Conservation (phyloP, 441 rosid genomes). For the Geranium incanum region DNA sequence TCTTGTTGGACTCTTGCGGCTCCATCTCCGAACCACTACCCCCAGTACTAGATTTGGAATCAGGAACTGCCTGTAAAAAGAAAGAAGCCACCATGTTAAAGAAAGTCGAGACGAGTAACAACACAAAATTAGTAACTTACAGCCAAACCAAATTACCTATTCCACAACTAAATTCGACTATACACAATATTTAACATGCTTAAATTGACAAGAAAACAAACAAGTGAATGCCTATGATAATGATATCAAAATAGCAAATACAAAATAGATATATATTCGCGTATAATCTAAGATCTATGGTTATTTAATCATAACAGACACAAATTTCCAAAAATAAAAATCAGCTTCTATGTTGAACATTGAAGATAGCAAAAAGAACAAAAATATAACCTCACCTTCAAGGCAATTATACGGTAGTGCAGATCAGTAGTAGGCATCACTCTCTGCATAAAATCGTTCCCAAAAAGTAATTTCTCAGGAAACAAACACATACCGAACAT, state of each 20-base stretch:
- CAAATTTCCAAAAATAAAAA: too few species aligned
- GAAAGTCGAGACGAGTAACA: background rate
- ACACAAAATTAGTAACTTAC: background rate
- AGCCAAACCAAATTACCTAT: background rate
- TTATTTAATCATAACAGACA: too few species aligned
- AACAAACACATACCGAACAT: background rate
- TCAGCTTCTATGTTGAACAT: too few species aligned
- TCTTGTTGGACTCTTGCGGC: slow-evolving; percentile 20
- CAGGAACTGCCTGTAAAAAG: slow-evolving; percentile 51
- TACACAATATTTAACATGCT: too few species aligned
- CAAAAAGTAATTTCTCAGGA: background rate
- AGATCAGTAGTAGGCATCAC: background rate
- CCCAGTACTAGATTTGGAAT: slow-evolving; percentile 54
- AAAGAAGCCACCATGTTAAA: background rate
- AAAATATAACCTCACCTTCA: background rate
- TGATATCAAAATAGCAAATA: too few species aligned
- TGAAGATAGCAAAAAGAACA: background rate
- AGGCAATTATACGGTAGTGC: background rate
- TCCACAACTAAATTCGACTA: background rate
- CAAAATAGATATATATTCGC: too few species aligned
- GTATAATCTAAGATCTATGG: too few species aligned
- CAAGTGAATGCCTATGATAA: too few species aligned
- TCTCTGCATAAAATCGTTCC: background rate
- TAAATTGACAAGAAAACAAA: too few species aligned
- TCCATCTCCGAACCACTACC: slow-evolving; percentile 37